Evolutionary conservation across 371 early-diverging fungal genomes (phyloP).

Genomic region (Mortierella sp.): DNA sequence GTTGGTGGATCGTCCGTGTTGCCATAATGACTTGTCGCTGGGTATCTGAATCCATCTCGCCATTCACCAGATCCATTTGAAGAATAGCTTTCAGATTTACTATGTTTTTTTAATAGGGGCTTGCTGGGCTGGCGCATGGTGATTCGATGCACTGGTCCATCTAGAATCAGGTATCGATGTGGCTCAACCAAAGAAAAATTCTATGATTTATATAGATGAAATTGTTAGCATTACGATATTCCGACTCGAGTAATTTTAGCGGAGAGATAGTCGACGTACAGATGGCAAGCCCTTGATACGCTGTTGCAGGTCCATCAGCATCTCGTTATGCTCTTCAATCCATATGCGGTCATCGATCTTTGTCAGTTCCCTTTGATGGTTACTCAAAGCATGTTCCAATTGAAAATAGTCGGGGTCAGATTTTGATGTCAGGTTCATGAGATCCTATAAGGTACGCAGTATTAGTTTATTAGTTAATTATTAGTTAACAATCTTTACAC

Average conservation of each 20-base stretch:
- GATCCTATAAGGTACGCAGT: conserved; percentile 22
- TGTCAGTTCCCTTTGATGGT: conserved; percentile 41
- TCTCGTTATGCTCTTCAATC: conserved; percentile 54
- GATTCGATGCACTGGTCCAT: conserved; percentile 50
- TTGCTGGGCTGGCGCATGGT: conserved; percentile 32
- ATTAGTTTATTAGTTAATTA: no score
- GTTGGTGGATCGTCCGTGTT: conserved; percentile 18
- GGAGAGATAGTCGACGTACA: conserved; percentile 13
- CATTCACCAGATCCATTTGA: conserved; percentile 22
- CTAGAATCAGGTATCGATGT: conserved; percentile 49
- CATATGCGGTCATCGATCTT: conserved; percentile 57
- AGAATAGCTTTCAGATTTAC: conserved; percentile 27
- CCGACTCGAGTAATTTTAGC: background rate
- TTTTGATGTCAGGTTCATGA: conserved; percentile 36
- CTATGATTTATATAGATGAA: conserved; percentile 8
- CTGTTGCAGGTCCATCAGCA: conserved; percentile 51
- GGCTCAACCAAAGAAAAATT: conserved; percentile 47
- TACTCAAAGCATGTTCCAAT: conserved; percentile 30
- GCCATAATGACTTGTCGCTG: background rate
- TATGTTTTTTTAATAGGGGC: conserved; percentile 16
- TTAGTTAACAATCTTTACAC: background rate
- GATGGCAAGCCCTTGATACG: conserved; percentile 53
- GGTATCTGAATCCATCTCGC: conserved; percentile 33
- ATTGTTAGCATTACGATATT: background rate
- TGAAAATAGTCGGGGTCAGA: conserved; percentile 33